phyloP scores from a whole-genome alignment of 2,329 filamentous ascomycete species.

The Microdochium bolleyi region DNA sequence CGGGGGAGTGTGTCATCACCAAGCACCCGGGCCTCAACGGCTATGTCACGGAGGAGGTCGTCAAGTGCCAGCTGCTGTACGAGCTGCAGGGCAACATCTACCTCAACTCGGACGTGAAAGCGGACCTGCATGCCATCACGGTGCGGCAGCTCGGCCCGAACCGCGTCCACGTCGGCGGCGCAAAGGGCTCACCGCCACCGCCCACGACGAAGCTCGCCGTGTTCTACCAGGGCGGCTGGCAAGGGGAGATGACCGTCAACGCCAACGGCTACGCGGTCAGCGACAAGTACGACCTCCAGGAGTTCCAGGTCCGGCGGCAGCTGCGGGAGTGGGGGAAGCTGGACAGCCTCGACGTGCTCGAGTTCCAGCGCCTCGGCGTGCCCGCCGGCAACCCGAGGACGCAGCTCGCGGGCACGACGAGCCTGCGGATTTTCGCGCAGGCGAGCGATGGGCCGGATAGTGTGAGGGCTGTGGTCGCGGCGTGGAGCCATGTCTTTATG shows the following conservation, averaged over 20 bases:
- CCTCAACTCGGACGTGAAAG: constrained; percentile 39
- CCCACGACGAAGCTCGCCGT: constrained; percentile 44
- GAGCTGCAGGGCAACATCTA: constrained; percentile 39
- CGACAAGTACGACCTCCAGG: constrained; percentile 39
- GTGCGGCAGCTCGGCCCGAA: constrained; percentile 24
- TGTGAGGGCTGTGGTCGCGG: constrained; percentile 18
- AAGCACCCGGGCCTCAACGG: constrained; percentile 25
- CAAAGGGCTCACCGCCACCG: constrained; percentile 33
- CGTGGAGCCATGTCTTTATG: constrained; percentile 26
- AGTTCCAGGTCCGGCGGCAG: constrained; percentile 34
- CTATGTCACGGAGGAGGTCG: constrained; percentile 22
- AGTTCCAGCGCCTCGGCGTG: constrained; percentile 38
- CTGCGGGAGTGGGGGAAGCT: constrained; percentile 27
- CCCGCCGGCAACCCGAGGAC: constrained; percentile 26
- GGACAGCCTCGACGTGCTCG: constrained; percentile 37
- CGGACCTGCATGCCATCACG: constrained; percentile 24
- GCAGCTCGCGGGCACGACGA: constrained; percentile 33
- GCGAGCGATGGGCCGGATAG: constrained; percentile 16
- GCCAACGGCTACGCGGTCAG: constrained; percentile 37
- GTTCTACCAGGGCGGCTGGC: constrained; percentile 38
- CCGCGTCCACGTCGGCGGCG: constrained; percentile 30
- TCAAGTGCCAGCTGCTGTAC: constrained; percentile 40
- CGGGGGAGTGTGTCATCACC: constrained; percentile 24
- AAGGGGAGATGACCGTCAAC: constrained; percentile 34
- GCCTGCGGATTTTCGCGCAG: constrained; percentile 34